Conservation (phyloP, 129 eudicot genomes). For the Centaurea solstitialis region DNA sequence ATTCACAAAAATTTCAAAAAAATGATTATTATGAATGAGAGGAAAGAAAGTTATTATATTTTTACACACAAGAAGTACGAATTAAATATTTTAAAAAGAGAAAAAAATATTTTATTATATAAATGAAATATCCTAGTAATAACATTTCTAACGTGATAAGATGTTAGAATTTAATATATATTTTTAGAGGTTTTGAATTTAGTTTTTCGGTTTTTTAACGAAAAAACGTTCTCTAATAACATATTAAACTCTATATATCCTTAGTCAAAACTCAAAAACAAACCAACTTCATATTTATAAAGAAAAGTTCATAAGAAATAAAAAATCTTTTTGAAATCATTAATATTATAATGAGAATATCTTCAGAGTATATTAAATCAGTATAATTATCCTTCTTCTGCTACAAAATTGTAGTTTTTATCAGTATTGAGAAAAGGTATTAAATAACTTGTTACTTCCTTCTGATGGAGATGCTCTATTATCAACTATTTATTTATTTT, state of each 20-base stretch:
- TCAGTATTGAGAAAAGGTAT: background rate
- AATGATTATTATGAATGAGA: background rate
- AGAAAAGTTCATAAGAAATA: too few relatives aligned
- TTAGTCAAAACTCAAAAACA: too few relatives aligned
- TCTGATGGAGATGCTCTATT: background rate
- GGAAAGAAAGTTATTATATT: background rate
- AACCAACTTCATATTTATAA: too few relatives aligned
- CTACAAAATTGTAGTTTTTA: background rate
- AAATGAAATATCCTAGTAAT: background rate
- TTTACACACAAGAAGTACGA: background rate
- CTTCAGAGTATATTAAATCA: conserved; percentile 8
- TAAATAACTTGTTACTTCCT: background rate
- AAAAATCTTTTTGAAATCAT: background rate
- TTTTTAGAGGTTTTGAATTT: too few relatives aligned
- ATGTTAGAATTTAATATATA: background rate
- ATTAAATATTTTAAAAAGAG: background rate
- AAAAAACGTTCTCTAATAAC: too few relatives aligned
- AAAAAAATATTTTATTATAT: background rate
- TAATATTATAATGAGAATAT: background rate
- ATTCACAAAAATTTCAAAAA: too few relatives aligned
- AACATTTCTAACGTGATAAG: background rate
- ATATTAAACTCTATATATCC: too few relatives aligned
- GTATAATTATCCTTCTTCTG: conserved; percentile 8
- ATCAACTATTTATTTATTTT: background rate
- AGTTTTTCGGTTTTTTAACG: too few relatives aligned